Percentiles rank a stretch among this genome's conserved stretches.
Evolutionary conservation across 169 alveolate species (phyloP).

Genomic region (Cyclospora cayetanensis): DNA sequence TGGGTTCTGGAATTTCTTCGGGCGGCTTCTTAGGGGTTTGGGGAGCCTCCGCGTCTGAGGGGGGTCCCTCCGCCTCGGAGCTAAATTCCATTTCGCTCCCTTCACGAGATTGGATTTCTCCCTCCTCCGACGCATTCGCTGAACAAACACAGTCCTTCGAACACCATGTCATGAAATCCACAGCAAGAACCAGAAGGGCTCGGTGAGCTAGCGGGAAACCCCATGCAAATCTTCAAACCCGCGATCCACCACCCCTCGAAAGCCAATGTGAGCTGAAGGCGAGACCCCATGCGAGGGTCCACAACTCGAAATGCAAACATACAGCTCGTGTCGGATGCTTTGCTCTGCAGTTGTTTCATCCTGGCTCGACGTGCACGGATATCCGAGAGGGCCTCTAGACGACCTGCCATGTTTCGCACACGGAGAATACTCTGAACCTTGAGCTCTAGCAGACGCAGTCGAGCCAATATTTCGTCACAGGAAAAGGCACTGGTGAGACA

Average conservation of each 20-base stretch:
- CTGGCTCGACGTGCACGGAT: conserved; percentile 7
- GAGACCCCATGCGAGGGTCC: no score
- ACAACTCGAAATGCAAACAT: neutral
- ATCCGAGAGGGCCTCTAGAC: conserved; percentile 28
- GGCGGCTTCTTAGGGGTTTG: neutral
- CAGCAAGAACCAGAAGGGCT: neutral
- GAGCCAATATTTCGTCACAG: no score
- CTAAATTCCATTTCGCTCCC: neutral
- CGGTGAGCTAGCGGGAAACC: no score
- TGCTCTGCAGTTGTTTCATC: conserved; percentile 22
- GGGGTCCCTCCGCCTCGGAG: neutral
- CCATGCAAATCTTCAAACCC: no score
- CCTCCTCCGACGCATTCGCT: neutral
- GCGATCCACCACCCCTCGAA: no score
- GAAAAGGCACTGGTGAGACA: no score
- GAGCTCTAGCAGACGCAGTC: no score
- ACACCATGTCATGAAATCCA: neutral
- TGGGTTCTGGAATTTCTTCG: neutral
- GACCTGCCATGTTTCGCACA: no score
- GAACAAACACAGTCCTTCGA: neutral
- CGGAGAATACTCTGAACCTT: no score
- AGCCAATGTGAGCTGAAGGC: no score
- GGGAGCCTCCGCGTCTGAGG: neutral
- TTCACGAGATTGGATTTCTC: neutral
- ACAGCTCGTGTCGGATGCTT: neutral